Evolutionary conservation across 164 flowering plant genomes (phyloP), one percentile per base, ranked within the genome.

Genomic region (Nelumbo lutea): DNA sequence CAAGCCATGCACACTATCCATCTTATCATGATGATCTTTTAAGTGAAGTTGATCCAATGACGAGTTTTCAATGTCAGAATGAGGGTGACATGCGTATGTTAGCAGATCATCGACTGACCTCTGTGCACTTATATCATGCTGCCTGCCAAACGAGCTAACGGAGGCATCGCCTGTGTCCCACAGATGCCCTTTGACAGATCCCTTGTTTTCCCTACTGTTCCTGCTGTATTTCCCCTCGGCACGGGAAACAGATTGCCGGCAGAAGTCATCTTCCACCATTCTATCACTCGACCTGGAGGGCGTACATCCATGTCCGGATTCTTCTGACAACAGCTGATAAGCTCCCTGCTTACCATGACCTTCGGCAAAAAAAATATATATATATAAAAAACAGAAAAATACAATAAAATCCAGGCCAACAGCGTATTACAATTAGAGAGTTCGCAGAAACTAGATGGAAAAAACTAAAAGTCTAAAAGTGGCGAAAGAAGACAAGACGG

Each of bases 291-390:
- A 73, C 68, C 96, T 79, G 59, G 83, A 72, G 3, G 85, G 79
- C 41, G 65, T 57, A 63, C 79, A 81, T 40, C 92, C 90, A 75
- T 79, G 76, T 62, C 76, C 77, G 42, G 83, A 59, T 38, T 91
- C 97, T 64, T 88, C 96, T 13, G 85, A 71, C 53, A 77, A 85
- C 65, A 78, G 42, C 76, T 83, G 88, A 82, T 87, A 87, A 72
- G 83, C 88, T 59, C 93, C 91, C 79, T 91, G 97, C 93, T 83
- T 88, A 79, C 85, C 84, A 82, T 88, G 84, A 79, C 93, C 98
- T 94, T 81, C 86, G 85, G 77, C 73, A 79, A 72, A 80, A 60
- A 78, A 82, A 14, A 67, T 27, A 71, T 62, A 9, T 71, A 65
- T 43, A 70, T 74, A 65, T 65, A 73, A 66, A 41, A 42, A 68